These are phyloP conservation scores for Fraxinus albicans DNA, from an alignment of 305 asterid genomes.

Conservation along the genomic window DNA sequence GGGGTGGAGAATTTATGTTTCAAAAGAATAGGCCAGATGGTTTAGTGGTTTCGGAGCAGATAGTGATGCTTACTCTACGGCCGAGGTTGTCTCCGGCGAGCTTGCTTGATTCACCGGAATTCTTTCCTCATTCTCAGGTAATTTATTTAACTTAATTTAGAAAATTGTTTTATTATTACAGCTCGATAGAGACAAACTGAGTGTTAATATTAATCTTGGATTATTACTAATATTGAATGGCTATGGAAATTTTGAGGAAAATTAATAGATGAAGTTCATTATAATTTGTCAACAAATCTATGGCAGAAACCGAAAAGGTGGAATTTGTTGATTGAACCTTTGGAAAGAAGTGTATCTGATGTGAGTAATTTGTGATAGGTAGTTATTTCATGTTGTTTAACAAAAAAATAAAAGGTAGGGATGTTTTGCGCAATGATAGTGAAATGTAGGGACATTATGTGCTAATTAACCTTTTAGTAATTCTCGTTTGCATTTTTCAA, in stretches of 20 bases:
- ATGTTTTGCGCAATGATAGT: no score
- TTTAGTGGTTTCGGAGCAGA: conserved; percentile 39
- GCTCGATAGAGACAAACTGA: not conserved
- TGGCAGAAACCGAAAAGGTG: not conserved
- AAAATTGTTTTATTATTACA: not conserved
- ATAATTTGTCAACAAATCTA: not conserved
- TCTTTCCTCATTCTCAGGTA: conserved; percentile 62
- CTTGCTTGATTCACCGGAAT: conserved; percentile 66
- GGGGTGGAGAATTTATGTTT: conserved; percentile 38
- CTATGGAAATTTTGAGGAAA: not conserved
- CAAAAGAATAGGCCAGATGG: conserved; percentile 48
- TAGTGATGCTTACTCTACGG: conserved; percentile 49
- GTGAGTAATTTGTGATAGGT: no score
- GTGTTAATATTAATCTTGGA: not conserved
- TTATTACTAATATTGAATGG: not conserved
- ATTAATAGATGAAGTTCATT: not conserved
- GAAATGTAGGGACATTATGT: no score
- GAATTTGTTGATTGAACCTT: not conserved
- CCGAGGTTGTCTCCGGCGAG: conserved; percentile 63
- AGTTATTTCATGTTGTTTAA: no score
- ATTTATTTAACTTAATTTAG: not conserved
- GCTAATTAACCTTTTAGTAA: no score
- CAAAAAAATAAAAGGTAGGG: no score
- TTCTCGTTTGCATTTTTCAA: no score
- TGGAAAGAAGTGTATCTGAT: no score